These are phyloP conservation scores for Candida glucosophila DNA, from an alignment of 1,139 yeast species.

Conservation along the genomic window DNA sequence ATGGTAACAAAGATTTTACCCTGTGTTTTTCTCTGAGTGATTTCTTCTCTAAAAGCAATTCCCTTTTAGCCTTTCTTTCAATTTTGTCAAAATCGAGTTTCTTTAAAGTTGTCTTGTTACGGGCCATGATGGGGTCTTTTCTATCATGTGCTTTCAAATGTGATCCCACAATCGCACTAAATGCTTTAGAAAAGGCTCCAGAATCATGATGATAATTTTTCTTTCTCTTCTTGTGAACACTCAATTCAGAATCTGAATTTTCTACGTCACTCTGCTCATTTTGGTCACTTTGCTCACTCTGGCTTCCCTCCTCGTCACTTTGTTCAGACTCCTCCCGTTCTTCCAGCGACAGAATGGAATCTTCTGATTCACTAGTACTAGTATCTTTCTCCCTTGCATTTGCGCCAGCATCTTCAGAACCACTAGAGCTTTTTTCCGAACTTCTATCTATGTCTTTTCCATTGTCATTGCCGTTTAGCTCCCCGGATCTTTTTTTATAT, in stretches of 20 bases:
- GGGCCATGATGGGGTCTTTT: conserved; percentile 80
- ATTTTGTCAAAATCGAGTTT: conserved; percentile 74
- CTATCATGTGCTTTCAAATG: conserved; percentile 83
- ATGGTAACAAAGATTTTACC: conserved; percentile 58
- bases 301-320: conserved; percentile 8
- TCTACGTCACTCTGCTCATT: conserved; percentile 15
- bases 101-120: conserved; percentile 60
- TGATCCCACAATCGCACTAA: conserved; percentile 77
- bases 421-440: not conserved
- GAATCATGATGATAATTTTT: conserved; percentile 59
- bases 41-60: conserved; percentile 64
- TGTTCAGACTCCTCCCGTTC: conserved; percentile 9
- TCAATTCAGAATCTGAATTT: conserved; percentile 24
- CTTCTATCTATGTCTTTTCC: conserved; percentile 7
- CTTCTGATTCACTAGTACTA: conserved; percentile 4
- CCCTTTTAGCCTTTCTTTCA: conserved; percentile 75
- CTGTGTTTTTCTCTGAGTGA: conserved; percentile 60
- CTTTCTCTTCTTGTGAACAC: conserved; percentile 44
- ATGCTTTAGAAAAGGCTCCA: conserved; percentile 70
- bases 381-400: not conserved
- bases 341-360: conserved; percentile 6
- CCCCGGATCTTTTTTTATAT: conserved; percentile 1
- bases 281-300: conserved; percentile 5
- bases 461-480: conserved; percentile 5
- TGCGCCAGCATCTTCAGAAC: not conserved